A percentile compares a stretch with the other conserved stretches of the same genome.
Conservation (phyloP, 139 green algal species). For the Closterium sp. region DNA sequence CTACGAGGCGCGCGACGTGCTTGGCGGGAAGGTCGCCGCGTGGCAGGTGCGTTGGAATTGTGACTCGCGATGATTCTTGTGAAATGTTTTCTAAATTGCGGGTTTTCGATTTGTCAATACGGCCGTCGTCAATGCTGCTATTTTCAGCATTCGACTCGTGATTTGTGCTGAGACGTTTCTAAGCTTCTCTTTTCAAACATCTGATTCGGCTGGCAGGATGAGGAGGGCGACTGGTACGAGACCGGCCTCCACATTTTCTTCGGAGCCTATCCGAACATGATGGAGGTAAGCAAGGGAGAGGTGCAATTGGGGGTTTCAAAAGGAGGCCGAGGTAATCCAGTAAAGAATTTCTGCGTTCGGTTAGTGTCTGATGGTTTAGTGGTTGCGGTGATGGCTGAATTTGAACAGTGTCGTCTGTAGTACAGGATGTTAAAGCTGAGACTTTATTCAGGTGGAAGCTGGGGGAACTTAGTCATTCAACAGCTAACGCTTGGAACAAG, state of each 20-base stretch:
- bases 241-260: constrained; percentile 74
- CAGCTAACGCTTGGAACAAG: neutral
- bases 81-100: neutral
- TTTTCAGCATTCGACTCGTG: neutral
- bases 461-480: neutral
- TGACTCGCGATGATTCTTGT: too few species aligned
- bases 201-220: constrained; percentile 52
- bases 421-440: neutral
- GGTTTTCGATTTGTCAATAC: neutral
- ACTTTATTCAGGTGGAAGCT: neutral
- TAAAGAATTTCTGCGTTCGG: too few species aligned
- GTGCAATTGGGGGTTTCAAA: too few species aligned
- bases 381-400: neutral
- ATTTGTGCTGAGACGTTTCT: neutral
- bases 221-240: constrained; percentile 67
- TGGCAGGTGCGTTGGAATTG: constrained; percentile 50
- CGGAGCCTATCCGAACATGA: constrained; percentile 98
- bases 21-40: constrained; percentile 59
- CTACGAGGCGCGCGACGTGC: constrained; percentile 54
- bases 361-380: neutral
- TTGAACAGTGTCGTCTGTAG: neutral
- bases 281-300: constrained; percentile 65
- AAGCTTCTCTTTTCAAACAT: neutral
- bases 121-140: neutral
- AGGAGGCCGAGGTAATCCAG: too few species aligned